These are phyloP conservation scores for Baorangia bicolor DNA, from an alignment of 768 basidiomycete species.

Conservation along the genomic window DNA sequence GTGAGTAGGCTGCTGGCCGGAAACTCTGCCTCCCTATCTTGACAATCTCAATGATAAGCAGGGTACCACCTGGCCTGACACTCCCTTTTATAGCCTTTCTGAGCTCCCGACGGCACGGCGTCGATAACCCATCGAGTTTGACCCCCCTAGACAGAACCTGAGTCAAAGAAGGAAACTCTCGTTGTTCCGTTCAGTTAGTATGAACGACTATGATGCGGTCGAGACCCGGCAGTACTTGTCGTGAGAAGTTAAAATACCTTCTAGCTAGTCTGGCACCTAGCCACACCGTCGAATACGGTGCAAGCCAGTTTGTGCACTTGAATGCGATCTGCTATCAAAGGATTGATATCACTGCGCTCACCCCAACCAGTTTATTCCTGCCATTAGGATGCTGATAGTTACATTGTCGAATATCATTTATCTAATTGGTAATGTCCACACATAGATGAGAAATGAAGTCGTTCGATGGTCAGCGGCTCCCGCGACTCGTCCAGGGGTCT, in stretches of 20 bases:
- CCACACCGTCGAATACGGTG: no score
- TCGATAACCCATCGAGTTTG: background rate
- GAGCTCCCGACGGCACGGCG: background rate
- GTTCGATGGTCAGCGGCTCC: background rate
- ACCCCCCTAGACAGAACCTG: background rate
- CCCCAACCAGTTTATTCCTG: background rate
- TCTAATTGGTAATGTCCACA: background rate
- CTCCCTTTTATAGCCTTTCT: background rate
- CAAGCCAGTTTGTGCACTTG: background rate
- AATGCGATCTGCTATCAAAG: background rate
- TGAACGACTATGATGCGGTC: no score
- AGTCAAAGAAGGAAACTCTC: background rate
- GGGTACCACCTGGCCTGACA: background rate
- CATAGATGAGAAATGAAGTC: background rate
- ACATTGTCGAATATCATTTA: background rate
- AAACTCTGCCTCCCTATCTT: background rate
- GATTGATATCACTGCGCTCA: background rate
- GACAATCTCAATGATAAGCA: background rate
- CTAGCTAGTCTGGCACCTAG: no score
- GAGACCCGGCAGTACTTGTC: background rate
- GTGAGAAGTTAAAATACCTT: background rate
- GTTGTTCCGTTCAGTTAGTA: no score
- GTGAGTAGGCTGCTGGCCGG: background rate
- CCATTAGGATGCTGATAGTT: background rate
- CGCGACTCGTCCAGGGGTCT: background rate